Evolutionary conservation across 306 rosid genomes (phyloP).

Genomic region (Amphicarpaea edgeworthii): DNA sequence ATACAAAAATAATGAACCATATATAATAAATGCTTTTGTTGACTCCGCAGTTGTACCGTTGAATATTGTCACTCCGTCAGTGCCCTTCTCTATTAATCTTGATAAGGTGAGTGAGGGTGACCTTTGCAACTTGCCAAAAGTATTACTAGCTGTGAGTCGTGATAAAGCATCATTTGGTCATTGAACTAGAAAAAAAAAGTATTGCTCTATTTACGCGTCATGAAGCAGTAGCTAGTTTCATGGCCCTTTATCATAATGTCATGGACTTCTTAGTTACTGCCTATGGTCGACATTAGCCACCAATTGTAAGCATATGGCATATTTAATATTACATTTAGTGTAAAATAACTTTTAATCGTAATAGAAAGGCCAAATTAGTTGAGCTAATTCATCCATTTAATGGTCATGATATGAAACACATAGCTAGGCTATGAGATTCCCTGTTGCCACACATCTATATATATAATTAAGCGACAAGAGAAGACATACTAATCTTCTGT

Average conservation of each 20-base stretch:
- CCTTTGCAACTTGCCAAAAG: constrained; percentile 22
- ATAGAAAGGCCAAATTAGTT: constrained; percentile 40
- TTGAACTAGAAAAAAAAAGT: constrained; percentile 31
- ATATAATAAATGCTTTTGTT: constrained; percentile 43
- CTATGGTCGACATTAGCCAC: constrained; percentile 7
- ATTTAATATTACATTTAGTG: constrained; percentile 1
- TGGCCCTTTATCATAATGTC: constrained; percentile 37
- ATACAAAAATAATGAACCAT: constrained; percentile 21
- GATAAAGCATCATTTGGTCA: constrained; percentile 39
- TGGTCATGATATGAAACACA: constrained; percentile 33
- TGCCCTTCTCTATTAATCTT: constrained; percentile 14
- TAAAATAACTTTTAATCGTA: constrained; percentile 9
- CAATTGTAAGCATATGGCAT: neutral
- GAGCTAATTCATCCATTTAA: constrained; percentile 47
- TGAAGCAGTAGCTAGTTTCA: constrained; percentile 4
- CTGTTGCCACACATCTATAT: constrained; percentile 27
- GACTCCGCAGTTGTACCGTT: constrained; percentile 41
- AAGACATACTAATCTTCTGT: constrained; percentile 29
- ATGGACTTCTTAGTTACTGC: constrained; percentile 32
- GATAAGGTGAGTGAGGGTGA: constrained; percentile 37
- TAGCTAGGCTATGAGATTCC: constrained; percentile 23
- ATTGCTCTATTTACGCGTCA: constrained; percentile 23
- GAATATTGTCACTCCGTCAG: constrained; percentile 35
- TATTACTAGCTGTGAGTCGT: constrained; percentile 18
- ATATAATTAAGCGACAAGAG: constrained; percentile 41